Evolutionary conservation across 176 grass and related monocot genomes (phyloP), one percentile per base, ranked within the genome.

Genomic region (Phoenix roebelenii): DNA sequence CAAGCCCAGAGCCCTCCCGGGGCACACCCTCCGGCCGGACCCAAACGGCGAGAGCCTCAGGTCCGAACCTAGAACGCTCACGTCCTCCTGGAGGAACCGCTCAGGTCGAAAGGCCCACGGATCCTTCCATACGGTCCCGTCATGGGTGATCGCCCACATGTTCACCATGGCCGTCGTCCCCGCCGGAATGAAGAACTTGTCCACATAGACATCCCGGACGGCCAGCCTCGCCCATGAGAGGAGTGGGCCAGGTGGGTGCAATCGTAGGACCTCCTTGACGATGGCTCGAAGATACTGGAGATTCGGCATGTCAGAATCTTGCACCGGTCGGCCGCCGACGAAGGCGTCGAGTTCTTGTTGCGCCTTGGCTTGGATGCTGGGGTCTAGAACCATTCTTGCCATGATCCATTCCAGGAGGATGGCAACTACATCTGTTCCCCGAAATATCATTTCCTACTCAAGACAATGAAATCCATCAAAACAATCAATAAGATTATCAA

Each of bases 81-180:
- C 39, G 3, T 79, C 71, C 0, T 50, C 55, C 24, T 32, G 50
- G 0, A 19, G 3, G 16, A 84, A 79, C 55, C 81, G 52, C 0
- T 79, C 81, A 0, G 75, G 81, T 1, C 49, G 60, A 14, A 84
- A 84, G 16, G 25, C 55, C 75, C 65, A 78, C 2, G 81, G 66
- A 1, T 84, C 60, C 0, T 44, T 49, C 81, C 81, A 84, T 15
- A 69, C 48, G 2, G 71, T 18, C 65, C 55, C 66, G 10, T 84
- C 81, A 5, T 84, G 81, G 0, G 75, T 23, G 18, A 84, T 84
- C 5, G 75, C 71, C 81, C 71, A 84, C 81, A 84, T 79, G 51
- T 79, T 84, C 70, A 84, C 81, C 75, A 84, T 74, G 0, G 75
- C 71, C 1, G 60, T 84, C 0, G 81, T 84, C 4, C 75, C 81